Base-by-base conservation (phyloP, 148 eudicot species). In the Talinum fruticosum region DNA sequence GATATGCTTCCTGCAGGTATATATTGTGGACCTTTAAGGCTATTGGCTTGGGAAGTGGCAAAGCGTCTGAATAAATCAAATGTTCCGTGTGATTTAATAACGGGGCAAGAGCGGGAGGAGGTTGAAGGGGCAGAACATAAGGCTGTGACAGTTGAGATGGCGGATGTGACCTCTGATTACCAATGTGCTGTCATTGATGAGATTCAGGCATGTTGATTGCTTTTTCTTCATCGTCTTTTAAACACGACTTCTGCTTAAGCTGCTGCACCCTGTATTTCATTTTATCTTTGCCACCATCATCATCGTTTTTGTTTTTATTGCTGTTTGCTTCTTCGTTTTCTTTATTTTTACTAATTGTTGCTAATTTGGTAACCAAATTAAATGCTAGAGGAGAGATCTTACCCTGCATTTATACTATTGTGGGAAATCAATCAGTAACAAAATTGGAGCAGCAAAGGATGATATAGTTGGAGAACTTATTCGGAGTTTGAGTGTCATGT, bases 31-130 rank as follows among this genome's bases (percentile, higher is more conserved):
- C 99, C 99, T 37, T 82, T 96, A 81, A 89, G 99, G 87, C 84
- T 96, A 72, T 84, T 96, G 84, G 99, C 99, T 24, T 96, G 99
- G 99, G 99, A 96, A 85, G 97, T 96, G 71, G 97, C 99, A 66
- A 90, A 96, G 49, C 90, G 97, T 70, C 76, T 96, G 80, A 96
- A 96, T 81, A 93, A 87, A 81, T 93, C 97, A 35, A 88, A 89
- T 64, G 86, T 93, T 85, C 95, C 95, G n/a, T 96, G 99, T 82
- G 88, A 91, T 85, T 83, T 96, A 67, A 82, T 96, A 71, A 96
- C 99, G 24, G 99, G 99, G 74, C 99, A 96, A 86, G 99, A 96
- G 81, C 86, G 89, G 70, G 97, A 96, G 72, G 87, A 86, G 75
- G 89, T 96, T 80, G 95, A 93, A 77, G 97, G 93, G 65, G 91